Percentiles rank a stretch among this genome's conserved stretches.
Evolutionary conservation across 306 rosid species (phyloP).

Genomic region (Echinosophora koreensis): DNA sequence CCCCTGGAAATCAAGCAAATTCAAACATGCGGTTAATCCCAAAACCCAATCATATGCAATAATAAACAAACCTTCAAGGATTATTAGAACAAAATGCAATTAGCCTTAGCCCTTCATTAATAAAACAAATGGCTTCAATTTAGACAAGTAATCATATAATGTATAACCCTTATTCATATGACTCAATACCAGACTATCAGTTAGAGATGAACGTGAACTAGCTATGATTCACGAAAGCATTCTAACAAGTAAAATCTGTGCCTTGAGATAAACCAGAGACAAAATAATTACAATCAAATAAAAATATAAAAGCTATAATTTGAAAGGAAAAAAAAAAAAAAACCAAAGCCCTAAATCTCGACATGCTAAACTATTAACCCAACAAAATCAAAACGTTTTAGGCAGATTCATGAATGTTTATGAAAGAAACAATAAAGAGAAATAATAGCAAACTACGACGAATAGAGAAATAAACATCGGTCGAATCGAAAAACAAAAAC

Average conservation of each 20-base stretch:
- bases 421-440: neutral
- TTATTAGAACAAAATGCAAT: slow-evolving; percentile 14
- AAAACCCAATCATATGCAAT: neutral
- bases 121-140: neutral
- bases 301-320: neutral
- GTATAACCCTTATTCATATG: neutral
- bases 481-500: too few relatives aligned
- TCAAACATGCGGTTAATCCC: neutral
- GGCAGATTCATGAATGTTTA: neutral
- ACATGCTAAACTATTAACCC: neutral
- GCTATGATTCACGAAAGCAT: neutral
- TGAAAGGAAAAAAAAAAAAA: too few relatives aligned
- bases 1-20: too few relatives aligned
- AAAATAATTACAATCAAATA: neutral
- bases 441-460: too few relatives aligned
- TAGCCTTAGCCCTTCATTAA: neutral
- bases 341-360: slow-evolving; percentile 41
- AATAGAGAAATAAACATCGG: too few relatives aligned
- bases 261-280: neutral
- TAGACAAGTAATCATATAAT: neutral
- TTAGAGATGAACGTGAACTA: neutral
- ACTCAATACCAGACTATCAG: neutral
- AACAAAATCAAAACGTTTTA: slow-evolving; percentile 14
- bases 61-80: neutral
- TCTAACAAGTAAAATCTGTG: neutral